Conservation (phyloP, 139 green algal genomes). For the Micractinium conductrix region DNA sequence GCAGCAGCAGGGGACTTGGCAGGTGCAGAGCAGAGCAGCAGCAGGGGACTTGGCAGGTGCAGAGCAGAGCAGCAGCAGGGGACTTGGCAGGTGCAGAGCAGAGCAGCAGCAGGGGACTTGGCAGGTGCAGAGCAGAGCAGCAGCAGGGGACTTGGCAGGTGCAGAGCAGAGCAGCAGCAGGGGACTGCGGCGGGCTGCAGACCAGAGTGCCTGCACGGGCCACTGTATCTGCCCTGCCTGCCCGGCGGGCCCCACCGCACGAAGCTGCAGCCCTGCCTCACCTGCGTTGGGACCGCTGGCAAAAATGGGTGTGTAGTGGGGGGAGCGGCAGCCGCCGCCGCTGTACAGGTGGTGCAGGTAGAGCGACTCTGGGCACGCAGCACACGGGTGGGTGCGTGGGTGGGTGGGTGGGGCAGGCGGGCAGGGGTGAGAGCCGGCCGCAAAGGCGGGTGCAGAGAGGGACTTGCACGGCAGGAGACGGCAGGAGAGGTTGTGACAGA, state of each 20-base stretch:
- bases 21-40: neutral
- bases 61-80: neutral
- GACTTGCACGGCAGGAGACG: neutral
- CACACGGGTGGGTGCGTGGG: no score
- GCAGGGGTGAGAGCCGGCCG: no score
- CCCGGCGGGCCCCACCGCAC: neutral
- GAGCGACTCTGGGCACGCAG: slow-evolving; percentile 16
- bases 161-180: neutral
- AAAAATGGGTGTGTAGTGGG: slow-evolving; percentile 86
- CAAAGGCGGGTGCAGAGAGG: neutral
- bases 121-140: neutral
- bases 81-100: neutral
- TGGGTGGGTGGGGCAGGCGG: no score
- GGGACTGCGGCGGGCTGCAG: neutral
- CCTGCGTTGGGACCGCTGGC: slow-evolving; percentile 75
- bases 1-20: neutral
- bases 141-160: neutral
- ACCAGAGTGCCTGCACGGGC: neutral
- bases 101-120: neutral
- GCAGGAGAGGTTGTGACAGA: neutral
- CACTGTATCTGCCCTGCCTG: no score
- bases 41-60: neutral
- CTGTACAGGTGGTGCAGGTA: slow-evolving; percentile 82
- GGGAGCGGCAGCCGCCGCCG: slow-evolving; percentile 52
- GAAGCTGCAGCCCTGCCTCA: neutral